Evolutionary conservation across 148 eudicot genomes (phyloP), one percentile per base, ranked within the genome.

Genomic region (Bassia scoparia): DNA sequence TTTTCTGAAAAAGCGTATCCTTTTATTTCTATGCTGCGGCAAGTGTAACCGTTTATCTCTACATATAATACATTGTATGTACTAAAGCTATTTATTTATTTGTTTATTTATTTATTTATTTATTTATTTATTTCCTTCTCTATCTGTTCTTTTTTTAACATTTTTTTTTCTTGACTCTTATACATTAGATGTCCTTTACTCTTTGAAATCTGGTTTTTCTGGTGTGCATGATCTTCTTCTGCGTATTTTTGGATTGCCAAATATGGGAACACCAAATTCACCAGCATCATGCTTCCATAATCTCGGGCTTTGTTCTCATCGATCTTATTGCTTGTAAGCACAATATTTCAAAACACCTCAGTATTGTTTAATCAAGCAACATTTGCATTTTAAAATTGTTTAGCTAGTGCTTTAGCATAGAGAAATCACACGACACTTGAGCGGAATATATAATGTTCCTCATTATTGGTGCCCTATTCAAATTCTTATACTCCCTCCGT

Each of bases 1-100:
- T 70, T 83, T 94, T 69, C 88, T 87, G 29, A 67, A 74, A 72
- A 82, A 82, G 26, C 91, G 97, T 94, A 94, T 94, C 96, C 98
- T 85, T 73, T 49, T 66, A 21, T 23, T 52, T 16, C 46, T 34
- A 23, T 52, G 56, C 23, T 15, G 58, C 54, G 26, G 31, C 46
- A 41, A 41, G 8, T 37, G 7, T 3, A 37, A 37, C 7, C 7
- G 41, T 37, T 7, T 37, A 3, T 7, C 7, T 3, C 3, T 37
- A 7, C 41, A 37, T 37, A 37, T 37, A 3, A 37, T 37, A 3
- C 7, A 3, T 37, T 3, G 7, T 37, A 37, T 3, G 7, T 3
- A 37, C 41, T 37, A 3, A 7, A 37, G 3, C 41, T 3, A 3
- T 3, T 37, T 37, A 37, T 37, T 37, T 37, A 37, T 37, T 37